Evolutionary conservation across 306 rosid species (phyloP).

Genomic region (Fragaria vesca): DNA sequence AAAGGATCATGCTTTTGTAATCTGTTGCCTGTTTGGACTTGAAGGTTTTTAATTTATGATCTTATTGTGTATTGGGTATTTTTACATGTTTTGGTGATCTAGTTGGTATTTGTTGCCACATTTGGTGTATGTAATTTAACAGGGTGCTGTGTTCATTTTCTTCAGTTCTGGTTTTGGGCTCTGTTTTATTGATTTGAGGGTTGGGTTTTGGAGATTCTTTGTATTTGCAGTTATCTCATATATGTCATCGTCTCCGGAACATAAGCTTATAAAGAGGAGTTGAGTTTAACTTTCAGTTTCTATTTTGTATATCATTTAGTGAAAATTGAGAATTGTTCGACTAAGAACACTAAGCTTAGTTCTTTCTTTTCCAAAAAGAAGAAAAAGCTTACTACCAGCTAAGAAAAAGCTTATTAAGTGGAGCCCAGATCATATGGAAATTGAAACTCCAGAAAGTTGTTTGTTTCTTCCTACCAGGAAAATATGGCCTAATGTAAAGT

Average conservation of each 20-base stretch:
- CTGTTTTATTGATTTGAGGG: constrained; percentile 10
- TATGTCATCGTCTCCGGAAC: background rate
- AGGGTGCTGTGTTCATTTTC: background rate
- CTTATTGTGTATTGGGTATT: background rate
- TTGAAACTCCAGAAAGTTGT: background rate
- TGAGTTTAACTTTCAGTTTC: background rate
- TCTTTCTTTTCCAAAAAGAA: background rate
- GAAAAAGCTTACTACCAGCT: background rate
- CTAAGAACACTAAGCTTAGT: background rate
- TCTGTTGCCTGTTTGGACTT: constrained; percentile 8
- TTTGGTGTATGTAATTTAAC: background rate
- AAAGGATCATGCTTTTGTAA: constrained; percentile 5
- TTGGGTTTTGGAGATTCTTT: background rate
- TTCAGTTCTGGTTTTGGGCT: background rate
- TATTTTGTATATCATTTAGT: background rate
- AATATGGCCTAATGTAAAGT: background rate
- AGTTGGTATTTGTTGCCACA: background rate
- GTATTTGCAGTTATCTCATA: background rate
- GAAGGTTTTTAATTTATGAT: background rate
- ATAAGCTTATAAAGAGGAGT: background rate
- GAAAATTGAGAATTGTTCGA: background rate
- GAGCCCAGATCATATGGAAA: background rate
- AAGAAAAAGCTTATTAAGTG: background rate
- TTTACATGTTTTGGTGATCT: background rate
- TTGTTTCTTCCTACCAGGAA: background rate